phyloP scores from a whole-genome alignment of 1,284 basidiomycete genomes.

The Puccinia horiana region DNA sequence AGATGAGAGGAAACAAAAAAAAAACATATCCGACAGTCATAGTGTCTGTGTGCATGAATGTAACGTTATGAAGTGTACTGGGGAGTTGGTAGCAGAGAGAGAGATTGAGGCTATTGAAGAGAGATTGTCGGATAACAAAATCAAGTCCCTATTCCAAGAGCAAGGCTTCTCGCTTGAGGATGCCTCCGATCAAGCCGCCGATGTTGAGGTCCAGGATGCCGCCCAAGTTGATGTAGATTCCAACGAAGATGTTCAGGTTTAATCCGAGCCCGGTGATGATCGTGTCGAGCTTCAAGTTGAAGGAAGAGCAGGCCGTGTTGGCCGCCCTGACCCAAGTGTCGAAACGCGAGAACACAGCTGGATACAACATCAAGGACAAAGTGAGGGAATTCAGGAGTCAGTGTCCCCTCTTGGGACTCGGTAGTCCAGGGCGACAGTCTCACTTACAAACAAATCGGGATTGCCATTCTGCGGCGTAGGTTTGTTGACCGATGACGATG shows the following conservation, averaged over 20 bases:
- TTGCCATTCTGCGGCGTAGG: background rate
- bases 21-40: background rate
- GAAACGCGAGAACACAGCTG: background rate
- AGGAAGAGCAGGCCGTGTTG: background rate
- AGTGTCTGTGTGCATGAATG: background rate
- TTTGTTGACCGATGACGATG: background rate
- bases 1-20: background rate
- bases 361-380: background rate
- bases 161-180: background rate
- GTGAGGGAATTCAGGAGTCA: background rate
- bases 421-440: background rate
- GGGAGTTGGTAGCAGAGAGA: background rate
- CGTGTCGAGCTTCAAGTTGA: background rate
- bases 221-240: background rate
- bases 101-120: background rate
- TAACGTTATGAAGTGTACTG: background rate
- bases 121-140: background rate
- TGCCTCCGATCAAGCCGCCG: background rate
- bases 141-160: constrained; percentile 6
- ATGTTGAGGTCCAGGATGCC: background rate
- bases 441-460: background rate
- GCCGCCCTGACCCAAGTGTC: background rate
- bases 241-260: background rate
- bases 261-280: background rate
- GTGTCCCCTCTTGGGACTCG: background rate